Base-by-base conservation (phyloP, 2,329 filamentous ascomycete species). In the Fusarium irregulare region DNA sequence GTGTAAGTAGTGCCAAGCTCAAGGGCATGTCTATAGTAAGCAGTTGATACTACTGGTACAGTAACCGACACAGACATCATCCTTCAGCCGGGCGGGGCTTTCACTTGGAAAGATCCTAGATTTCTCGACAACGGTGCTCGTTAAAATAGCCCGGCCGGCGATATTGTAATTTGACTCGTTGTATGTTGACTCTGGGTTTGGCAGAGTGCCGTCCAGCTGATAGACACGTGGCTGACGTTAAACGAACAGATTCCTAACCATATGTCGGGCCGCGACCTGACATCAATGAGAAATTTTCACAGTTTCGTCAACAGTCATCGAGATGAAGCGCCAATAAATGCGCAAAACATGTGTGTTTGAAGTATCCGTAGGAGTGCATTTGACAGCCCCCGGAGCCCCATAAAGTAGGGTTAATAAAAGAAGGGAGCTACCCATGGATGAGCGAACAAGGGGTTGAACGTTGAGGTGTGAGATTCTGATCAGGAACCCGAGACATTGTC, bases 401-500 rank as follows among this genome's bases (percentile, higher is more conserved):
- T 62, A 62, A 58, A 68, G 66, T 62, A 64, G 63, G 47, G 49
- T 59, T 71, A 28, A 28, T 37, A 21, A 51, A 27, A 51, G 30
- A 60, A 63, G 62, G 45, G 34, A 67, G 51, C 61, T 47, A 64
- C 30, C 30, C 49, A 66, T 42, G 45, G 54, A 45, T 51, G 53
- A 62, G 47, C 16, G 55, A 68, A 30, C 67, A 70, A 64, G 67
- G 49, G 50, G 44, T 68, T 32, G 20, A 20, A 37, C 50, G 57
- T 60, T 54, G 57, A 67, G 61, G 67, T 56, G 50, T 48, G 56
- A 47, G 57, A 60, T 60, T 71, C 58, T 64, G 68, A 62, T 65
- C 73, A 73, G 73, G 71, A 75, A 75, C 73, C 71, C 73, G 73
- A 75, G 70, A 75, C 73, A 75, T 70, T 70, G 71, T 74, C 70